phyloP scores from a whole-genome alignment of 257 asterid genomes.

The Cynanchum wilfordii region DNA sequence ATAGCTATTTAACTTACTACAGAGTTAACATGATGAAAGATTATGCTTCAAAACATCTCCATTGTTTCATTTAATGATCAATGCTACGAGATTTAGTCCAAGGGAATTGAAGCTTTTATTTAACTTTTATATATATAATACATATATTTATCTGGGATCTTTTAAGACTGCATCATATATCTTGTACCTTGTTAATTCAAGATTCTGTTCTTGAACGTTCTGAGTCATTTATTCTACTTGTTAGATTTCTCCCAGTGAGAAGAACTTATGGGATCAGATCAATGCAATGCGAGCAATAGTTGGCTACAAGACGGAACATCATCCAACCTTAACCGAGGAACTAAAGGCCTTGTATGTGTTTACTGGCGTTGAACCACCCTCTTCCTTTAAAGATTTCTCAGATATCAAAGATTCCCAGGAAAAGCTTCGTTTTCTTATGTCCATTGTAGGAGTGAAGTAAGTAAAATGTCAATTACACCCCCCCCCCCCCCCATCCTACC shows the following conservation, averaged over 20 bases:
- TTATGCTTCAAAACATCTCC: no score
- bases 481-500: no score
- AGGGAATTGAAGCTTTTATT: no score
- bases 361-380: constrained; percentile 73
- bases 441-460: constrained; percentile 66
- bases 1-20: no score
- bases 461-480: background rate
- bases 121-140: no score
- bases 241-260: constrained; percentile 30
- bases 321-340: constrained; percentile 42
- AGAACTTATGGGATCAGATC: constrained; percentile 56
- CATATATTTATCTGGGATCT: no score
- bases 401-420: constrained; percentile 30
- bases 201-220: background rate
- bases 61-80: no score
- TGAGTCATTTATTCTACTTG: background rate
- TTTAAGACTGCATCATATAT: no score
- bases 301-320: constrained; percentile 47
- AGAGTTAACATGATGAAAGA: no score
- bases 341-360: constrained; percentile 56
- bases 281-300: constrained; percentile 54
- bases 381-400: constrained; percentile 11
- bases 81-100: no score
- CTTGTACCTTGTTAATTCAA: no score
- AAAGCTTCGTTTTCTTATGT: constrained; percentile 62